Percentiles rank a stretch among this genome's conserved stretches.
These are phyloP conservation scores for Nemania sp. DNA, from an alignment of 2,329 filamentous ascomycete species.

Conservation along the genomic window DNA sequence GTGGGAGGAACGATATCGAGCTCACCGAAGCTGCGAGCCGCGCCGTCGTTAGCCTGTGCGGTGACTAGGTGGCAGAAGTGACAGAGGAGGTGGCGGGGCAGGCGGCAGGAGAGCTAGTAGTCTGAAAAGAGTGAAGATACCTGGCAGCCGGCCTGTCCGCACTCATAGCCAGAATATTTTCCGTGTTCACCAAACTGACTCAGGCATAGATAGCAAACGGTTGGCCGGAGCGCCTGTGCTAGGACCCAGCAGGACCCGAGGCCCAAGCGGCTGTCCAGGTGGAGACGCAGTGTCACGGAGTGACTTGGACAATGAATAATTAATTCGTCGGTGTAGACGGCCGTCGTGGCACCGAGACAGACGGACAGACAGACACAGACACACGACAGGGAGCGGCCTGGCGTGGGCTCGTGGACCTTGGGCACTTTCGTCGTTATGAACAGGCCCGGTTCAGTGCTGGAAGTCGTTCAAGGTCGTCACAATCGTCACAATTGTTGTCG, in stretches of 20 bases:
- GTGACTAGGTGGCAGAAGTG: background rate
- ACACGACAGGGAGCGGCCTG: no score
- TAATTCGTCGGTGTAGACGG: no score
- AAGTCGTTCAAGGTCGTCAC: no score
- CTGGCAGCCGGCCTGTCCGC: conserved; percentile 60
- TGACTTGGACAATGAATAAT: conserved; percentile 4
- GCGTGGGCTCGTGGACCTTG: no score
- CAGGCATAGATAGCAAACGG: conserved; percentile 25
- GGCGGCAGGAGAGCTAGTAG: no score
- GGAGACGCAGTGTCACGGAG: conserved; percentile 14
- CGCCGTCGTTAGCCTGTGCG: conserved; percentile 28
- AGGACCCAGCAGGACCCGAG: no score
- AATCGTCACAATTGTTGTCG: background rate
- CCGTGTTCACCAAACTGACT: conserved; percentile 12
- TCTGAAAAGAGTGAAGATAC: conserved; percentile 48
- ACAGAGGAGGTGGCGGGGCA: no score
- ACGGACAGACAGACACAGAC: no score
- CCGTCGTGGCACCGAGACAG: no score
- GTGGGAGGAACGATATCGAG: conserved; percentile 64
- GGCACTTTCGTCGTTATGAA: no score
- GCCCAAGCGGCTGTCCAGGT: conserved; percentile 16
- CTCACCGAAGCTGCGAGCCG: conserved; percentile 60
- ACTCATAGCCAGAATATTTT: conserved; percentile 61
- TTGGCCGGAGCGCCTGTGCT: conserved; percentile 15
- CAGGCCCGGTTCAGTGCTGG: no score